Base-by-base conservation (phyloP, 2,329 filamentous ascomycete genomes). In the Trichoderma arundinaceum region DNA sequence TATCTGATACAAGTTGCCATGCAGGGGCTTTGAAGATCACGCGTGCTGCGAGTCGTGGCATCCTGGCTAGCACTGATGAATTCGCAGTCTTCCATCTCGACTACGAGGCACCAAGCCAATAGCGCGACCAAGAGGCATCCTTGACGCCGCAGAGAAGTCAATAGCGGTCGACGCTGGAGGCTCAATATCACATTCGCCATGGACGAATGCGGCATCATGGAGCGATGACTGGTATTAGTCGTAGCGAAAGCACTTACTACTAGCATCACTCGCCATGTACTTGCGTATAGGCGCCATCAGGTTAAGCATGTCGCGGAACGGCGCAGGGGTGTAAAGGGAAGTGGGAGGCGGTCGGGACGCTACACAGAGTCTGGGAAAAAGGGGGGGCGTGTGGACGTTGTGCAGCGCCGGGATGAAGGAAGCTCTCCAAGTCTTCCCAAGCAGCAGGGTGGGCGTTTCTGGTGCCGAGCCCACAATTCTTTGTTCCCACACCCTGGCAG, bases 301-400 rank as follows among this genome's bases (percentile, higher is more conserved):
- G 58, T 61, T 41, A 43, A 61, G 58, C 58, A 61, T 61, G 58
- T 62, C 49, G 35, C 49, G 49, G 28, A 52, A 44, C 17, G 39
- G 38, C 22, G 49, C 48, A 62, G 32, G 49, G 59, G 38, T 38
- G n/a, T 7, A 4, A 56, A 33, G 59, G 59, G n/a, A 62, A 52
- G 59, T 62, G 59, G 59, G 59, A 62, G 59, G 38, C 48, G 38
- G 59, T 41, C 59, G 59, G 59, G 48, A 61, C 48, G 59, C 48
- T 53, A 46, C 46, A 52, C n/a, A 49, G 10, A 33, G 9, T 12
- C 32, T 19, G 32, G 17, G 28, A 13, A 53, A 53, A 35, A 35
- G 9, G 39, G 39, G 64, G 64, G 64, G 64, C 57, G 64, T 66
- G 64, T 61, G 22, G 64, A 56, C 64, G 57, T 41, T 49, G 43